Evolutionary conservation across 164 flowering plant genomes (phyloP), one percentile per base, ranked within the genome.

Genomic region (Umbellularia californica): DNA sequence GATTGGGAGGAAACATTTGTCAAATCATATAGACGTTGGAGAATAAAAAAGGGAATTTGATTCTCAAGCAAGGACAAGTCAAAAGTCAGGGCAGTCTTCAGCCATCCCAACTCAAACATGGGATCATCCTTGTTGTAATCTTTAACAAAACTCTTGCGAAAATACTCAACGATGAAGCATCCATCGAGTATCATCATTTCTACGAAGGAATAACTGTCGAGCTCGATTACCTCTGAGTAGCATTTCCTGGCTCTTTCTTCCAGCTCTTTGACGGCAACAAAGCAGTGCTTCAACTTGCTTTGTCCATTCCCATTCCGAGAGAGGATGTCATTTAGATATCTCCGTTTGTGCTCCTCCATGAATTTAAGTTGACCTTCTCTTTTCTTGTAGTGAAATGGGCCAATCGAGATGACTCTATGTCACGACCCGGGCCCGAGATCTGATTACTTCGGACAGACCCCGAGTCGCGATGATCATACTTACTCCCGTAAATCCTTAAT

Each of bases 331-430:
- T 35, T 5, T 22, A 72, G 58, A 41, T 72, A 41, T 55, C 50
- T 41, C 75, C 65, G 24, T 47, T 72, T 72, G 3, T 72, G 55
- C 75, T 62, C 75, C 35, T 72, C 68, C 75, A 72, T 63, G 47
- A 41, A 41, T 41, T 41, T 41, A 15, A 68, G 55, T 63, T 72
- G 68, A 2, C 41, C 22, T 22, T 27, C 19, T 41, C 19, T 33
- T 41, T 52, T 55, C 1, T 35, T 65, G 9, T n/a, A 20, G 19
- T 55, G 65, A 4, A 5, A 25, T 6, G 65, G 65, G 20, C 50
- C 65, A 23, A 71, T 71, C 0, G 50, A 71, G 74, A 71, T 2
- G 6, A 58, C n/a, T 1, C 13, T 20, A n/a, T n/a, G n/a, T n/a
- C n/a, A n/a, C n/a, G n/a, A n/a, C n/a, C n/a, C n/a, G n/a, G n/a